Evolutionary conservation across 331 rosid genomes (phyloP).

Genomic region (Erythrophleum ivorense): DNA sequence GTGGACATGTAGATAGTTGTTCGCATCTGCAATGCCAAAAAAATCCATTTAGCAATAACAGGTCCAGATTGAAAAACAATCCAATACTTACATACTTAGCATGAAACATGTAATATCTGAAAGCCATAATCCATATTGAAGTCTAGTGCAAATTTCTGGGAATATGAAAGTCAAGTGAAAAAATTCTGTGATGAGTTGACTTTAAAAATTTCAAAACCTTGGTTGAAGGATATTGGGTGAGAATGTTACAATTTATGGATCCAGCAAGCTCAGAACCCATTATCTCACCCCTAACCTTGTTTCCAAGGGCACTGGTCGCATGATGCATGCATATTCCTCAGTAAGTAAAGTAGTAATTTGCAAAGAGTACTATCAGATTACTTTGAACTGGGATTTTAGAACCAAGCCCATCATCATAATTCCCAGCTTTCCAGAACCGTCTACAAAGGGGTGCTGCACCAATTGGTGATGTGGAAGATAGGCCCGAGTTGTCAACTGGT

Average conservation of each 20-base stretch:
- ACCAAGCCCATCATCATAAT: slow-evolving; percentile 47
- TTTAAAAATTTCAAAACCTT: slow-evolving; percentile 1
- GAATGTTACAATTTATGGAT: slow-evolving; percentile 23
- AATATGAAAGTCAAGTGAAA: neutral
- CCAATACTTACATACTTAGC: slow-evolving; percentile 16
- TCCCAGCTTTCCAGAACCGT: slow-evolving; percentile 87
- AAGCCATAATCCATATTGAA: slow-evolving; percentile 13
- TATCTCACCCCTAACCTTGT: neutral
- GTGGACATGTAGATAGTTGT: slow-evolving; percentile 68
- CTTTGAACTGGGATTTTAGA: slow-evolving; percentile 61
- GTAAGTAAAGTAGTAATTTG: slow-evolving; percentile 32
- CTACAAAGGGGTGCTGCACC: slow-evolving; percentile 70
- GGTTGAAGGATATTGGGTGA: slow-evolving; percentile 15
- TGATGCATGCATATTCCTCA: slow-evolving; percentile 8
- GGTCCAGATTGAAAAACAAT: slow-evolving; percentile 19
- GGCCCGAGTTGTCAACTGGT: slow-evolving; percentile 58
- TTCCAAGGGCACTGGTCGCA: neutral
- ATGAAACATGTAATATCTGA: slow-evolving; percentile 11
- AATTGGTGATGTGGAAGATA: slow-evolving; percentile 49
- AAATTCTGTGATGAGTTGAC: neutral
- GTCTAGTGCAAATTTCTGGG: neutral
- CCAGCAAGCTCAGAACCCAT: neutral
- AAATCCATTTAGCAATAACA: slow-evolving; percentile 14
- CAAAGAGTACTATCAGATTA: slow-evolving; percentile 37
- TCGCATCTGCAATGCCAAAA: slow-evolving; percentile 50